Evolutionary conservation across 805 yeast genomes (phyloP).

Genomic region (Candida boleticola): DNA sequence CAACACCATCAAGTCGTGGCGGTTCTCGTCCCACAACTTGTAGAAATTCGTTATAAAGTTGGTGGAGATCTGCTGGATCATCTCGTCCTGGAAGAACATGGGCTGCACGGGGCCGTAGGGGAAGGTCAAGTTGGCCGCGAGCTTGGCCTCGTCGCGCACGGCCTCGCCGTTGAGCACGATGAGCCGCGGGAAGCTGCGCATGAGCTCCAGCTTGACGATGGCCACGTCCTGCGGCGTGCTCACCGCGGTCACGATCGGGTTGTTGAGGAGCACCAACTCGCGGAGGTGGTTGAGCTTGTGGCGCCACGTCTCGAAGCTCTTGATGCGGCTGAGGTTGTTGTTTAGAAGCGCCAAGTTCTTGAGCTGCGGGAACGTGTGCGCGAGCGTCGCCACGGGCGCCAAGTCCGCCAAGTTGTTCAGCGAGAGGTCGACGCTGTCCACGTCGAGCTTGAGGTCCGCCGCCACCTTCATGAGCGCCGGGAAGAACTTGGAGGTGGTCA

Average conservation of each 20-base stretch:
- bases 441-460: conserved; percentile 47
- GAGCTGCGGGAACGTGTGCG: conserved; percentile 71
- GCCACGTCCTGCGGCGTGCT: conserved; percentile 26
- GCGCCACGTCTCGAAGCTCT: conserved; percentile 70
- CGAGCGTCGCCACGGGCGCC: conserved; percentile 55
- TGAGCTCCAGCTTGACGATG: conserved; percentile 56
- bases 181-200: conserved; percentile 76
- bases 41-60: conserved; percentile 74
- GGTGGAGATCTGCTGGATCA: conserved; percentile 68
- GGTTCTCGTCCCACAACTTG: conserved; percentile 77
- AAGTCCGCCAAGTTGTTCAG: conserved; percentile 61
- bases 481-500: conserved; percentile 77
- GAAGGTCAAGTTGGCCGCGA: conserved; percentile 49
- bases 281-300: conserved; percentile 70
- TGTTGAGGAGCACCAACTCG: conserved; percentile 75
- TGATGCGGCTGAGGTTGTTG: conserved; percentile 61
- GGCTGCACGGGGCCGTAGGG: conserved; percentile 54
- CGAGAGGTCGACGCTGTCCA: conserved; percentile 71
- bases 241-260: conserved; percentile 58
- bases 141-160: conserved; percentile 69
- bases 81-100: conserved; percentile 81
- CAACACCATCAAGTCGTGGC: conserved; percentile 65
- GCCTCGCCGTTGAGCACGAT: conserved; percentile 74
- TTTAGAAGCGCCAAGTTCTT: conserved; percentile 77
- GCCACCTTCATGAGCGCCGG: conserved; percentile 88